Evolutionary conservation across 345 rosid species (phyloP), one percentile per base, ranked within the genome.

Genomic region (Hibiscus mutabilis): DNA sequence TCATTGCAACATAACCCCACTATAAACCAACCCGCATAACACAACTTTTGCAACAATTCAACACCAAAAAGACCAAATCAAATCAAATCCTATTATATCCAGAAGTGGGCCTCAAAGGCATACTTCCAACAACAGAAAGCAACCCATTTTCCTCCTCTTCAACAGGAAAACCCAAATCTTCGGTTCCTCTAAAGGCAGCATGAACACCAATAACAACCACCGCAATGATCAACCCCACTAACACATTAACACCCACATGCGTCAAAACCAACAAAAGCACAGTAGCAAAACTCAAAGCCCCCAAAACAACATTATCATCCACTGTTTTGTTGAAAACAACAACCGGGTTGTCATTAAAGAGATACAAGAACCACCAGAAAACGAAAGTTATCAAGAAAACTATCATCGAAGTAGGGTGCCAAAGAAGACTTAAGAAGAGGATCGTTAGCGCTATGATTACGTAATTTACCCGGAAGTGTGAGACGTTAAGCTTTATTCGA

Each of bases 381-480:
- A 87, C 19, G 82, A 86, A 90, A 46, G 85, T 81, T 66, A 83
- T 37, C 58, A 90, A 65, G 35, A 91, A 90, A 5, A 91, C 87
- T 66, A 87, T 81, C 87, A 94, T 79, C 0, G 98, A 90, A 29
- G 82, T 47, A 0, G 98, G 97, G 65, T 91, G 96, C 86, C 91
- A 91, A 15, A 94, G 72, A 37, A 94, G 81, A 81, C 93, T 85
- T 13, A 87, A 79, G 75, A 94, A 94, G 72, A 94, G 84, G 55
- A 83, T 74, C 40, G 59, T 69, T 12, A 94, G 89, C 70, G 84
- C 70, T 55, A 81, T 63, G 74, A 91, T 75, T 0, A 88, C 82
- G 84, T 94, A 94, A 66, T 94, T 94, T 12, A 82, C 83, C 47
- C 97, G 87, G 86, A 94, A 94, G 78, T 91, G 80, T 46, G 77